phyloP scores from a whole-genome alignment of 768 basidiomycete genomes.

The Rickenella mellea region DNA sequence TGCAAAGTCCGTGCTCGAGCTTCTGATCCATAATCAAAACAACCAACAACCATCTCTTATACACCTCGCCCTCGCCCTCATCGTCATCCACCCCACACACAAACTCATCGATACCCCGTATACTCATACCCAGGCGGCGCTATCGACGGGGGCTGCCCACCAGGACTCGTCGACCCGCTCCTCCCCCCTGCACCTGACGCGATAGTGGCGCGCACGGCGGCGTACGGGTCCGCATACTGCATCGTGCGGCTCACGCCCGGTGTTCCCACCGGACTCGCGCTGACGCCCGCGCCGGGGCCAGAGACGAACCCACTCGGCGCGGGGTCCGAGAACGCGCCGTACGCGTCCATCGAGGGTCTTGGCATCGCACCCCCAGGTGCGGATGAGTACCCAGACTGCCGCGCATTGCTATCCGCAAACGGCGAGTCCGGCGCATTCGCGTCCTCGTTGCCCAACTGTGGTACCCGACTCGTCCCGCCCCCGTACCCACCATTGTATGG shows the following conservation, averaged over 20 bases:
- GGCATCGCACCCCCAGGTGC: constrained; percentile 14
- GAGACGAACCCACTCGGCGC: constrained; percentile 65
- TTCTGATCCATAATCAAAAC: no score
- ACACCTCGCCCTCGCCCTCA: no score
- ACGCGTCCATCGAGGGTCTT: constrained; percentile 74
- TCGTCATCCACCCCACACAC: background rate
- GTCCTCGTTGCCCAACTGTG: no score
- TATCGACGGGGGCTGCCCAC: no score
- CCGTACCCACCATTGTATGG: no score
- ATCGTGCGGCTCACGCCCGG: constrained; percentile 78
- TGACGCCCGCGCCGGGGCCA: constrained; percentile 26
- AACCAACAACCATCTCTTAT: no score
- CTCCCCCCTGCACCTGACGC: constrained; percentile 7
- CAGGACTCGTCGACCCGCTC: background rate
- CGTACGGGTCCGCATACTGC: constrained; percentile 87
- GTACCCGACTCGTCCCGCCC: no score
- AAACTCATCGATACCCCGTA: background rate
- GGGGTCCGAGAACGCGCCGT: constrained; percentile 87
- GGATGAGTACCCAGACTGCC: constrained; percentile 16
- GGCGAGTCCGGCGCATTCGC: constrained; percentile 20
- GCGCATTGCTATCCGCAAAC: constrained; percentile 15
- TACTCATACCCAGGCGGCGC: background rate
- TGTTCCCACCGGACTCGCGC: constrained; percentile 22
- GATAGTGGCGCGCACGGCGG: constrained; percentile 62
- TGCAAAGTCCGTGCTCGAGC: no score